These are phyloP conservation scores for Furcasterigmium furcatum DNA, from an alignment of 2,329 filamentous ascomycete species.

Conservation along the genomic window DNA sequence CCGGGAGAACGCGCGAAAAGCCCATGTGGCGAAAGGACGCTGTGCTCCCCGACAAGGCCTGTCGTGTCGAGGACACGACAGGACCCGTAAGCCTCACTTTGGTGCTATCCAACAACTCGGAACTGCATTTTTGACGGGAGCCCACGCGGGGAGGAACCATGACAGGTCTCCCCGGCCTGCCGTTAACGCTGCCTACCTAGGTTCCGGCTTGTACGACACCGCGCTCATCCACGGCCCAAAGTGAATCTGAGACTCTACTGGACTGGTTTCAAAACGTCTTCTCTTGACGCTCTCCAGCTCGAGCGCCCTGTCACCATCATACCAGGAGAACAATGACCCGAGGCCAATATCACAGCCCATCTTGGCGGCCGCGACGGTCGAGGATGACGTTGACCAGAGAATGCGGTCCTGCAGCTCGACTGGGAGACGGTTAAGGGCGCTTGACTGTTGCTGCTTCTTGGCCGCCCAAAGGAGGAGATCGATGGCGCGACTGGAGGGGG, in stretches of 20 bases:
- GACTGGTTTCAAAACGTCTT: background rate
- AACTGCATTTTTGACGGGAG: too few relatives aligned
- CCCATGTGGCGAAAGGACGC: too few relatives aligned
- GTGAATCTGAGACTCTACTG: background rate
- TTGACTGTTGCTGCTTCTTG: background rate
- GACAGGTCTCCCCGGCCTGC: too few relatives aligned
- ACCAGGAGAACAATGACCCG: background rate
- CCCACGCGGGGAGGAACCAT: too few relatives aligned
- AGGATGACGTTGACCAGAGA: background rate
- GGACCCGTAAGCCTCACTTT: too few relatives aligned
- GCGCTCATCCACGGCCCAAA: slow-evolving; percentile 1
- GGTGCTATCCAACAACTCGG: too few relatives aligned
- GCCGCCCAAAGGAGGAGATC: background rate
- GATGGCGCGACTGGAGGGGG: background rate
- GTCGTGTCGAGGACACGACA: too few relatives aligned
- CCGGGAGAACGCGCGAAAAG: too few relatives aligned
- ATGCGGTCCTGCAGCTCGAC: background rate
- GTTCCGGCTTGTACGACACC: background rate
- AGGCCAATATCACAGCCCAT: background rate
- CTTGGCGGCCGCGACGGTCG: background rate
- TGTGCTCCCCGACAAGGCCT: too few relatives aligned
- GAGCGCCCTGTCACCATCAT: background rate
- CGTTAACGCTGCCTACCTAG: too few relatives aligned
- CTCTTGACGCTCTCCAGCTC: background rate
- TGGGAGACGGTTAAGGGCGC: background rate